Evolutionary conservation across 768 basidiomycete species (phyloP).

Genomic region (Leccinum broughii): DNA sequence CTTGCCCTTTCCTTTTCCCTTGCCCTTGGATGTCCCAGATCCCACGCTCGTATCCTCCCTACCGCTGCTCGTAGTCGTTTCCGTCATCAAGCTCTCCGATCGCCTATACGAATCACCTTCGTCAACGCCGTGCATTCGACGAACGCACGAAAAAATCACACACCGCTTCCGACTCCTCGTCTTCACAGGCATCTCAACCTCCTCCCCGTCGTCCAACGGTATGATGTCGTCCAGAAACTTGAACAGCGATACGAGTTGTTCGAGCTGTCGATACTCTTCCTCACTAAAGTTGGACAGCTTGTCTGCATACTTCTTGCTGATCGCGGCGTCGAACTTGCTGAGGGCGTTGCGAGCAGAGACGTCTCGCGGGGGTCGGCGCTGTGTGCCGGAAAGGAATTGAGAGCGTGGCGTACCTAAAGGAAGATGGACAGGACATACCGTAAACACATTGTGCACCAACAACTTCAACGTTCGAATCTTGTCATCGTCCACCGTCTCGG

Average conservation of each 20-base stretch:
- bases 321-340: conserved; percentile 60
- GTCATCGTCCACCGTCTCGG: conserved; percentile 68
- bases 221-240: conserved; percentile 72
- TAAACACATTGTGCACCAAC: conserved; percentile 47
- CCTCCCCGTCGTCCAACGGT: conserved; percentile 64
- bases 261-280: conserved; percentile 61
- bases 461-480: conserved; percentile 63
- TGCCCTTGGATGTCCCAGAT: conserved; percentile 29
- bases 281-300: conserved; percentile 73
- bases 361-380: conserved; percentile 65
- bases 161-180: conserved; percentile 51
- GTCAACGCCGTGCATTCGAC: neutral
- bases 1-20: conserved; percentile 34
- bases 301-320: conserved; percentile 71
- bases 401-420: neutral
- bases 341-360: conserved; percentile 66
- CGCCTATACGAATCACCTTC: conserved; percentile 40
- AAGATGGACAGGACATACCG: conserved; percentile 2
- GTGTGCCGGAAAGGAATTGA: neutral
- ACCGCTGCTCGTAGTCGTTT: conserved; percentile 40
- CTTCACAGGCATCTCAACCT: conserved; percentile 37
- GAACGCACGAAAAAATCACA: conserved; percentile 13
- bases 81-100: conserved; percentile 58
- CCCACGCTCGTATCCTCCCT: conserved; percentile 36
- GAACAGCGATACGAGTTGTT: conserved; percentile 63